These are phyloP conservation scores for Psilocybe subaeruginosa DNA, from an alignment of 768 basidiomycete species.

Conservation along the genomic window DNA sequence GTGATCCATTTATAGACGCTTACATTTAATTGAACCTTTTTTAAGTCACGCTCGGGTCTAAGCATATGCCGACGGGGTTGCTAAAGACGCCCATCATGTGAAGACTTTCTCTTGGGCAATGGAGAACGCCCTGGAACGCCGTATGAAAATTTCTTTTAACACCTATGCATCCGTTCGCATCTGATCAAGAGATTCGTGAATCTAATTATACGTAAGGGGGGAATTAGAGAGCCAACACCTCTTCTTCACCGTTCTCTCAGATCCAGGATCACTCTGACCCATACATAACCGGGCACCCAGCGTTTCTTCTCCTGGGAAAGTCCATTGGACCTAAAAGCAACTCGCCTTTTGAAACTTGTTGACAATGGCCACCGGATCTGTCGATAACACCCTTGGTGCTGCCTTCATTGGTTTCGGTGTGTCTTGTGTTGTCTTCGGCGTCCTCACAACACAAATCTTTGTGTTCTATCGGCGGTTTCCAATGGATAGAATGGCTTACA, in stretches of 20 bases:
- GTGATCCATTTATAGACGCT: background rate
- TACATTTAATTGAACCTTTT: background rate
- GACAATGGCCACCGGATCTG: conserved; percentile 13
- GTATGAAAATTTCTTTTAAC: background rate
- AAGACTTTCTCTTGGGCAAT: background rate
- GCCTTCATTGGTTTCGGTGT: conserved; percentile 40
- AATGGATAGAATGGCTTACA: conserved; percentile 36
- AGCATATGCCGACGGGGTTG: background rate
- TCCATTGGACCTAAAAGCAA: background rate
- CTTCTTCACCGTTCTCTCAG: background rate
- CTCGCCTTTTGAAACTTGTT: conserved; percentile 1
- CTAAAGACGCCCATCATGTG: background rate
- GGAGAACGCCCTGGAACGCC: background rate
- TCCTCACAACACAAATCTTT: conserved; percentile 39
- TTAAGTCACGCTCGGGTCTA: background rate
- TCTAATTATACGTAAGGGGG: background rate
- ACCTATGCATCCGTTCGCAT: background rate
- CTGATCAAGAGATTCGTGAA: background rate
- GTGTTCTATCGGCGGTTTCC: conserved; percentile 42
- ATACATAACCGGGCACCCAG: background rate
- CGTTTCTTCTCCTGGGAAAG: background rate
- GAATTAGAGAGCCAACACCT: background rate
- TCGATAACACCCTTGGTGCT: conserved; percentile 43
- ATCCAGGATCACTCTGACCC: background rate
- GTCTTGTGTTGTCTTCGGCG: conserved; percentile 42